A percentile compares a stretch with the other conserved stretches of the same genome.
These are phyloP conservation scores for Cornus florida DNA, from an alignment of 148 eudicot species.

Conservation along the genomic window DNA sequence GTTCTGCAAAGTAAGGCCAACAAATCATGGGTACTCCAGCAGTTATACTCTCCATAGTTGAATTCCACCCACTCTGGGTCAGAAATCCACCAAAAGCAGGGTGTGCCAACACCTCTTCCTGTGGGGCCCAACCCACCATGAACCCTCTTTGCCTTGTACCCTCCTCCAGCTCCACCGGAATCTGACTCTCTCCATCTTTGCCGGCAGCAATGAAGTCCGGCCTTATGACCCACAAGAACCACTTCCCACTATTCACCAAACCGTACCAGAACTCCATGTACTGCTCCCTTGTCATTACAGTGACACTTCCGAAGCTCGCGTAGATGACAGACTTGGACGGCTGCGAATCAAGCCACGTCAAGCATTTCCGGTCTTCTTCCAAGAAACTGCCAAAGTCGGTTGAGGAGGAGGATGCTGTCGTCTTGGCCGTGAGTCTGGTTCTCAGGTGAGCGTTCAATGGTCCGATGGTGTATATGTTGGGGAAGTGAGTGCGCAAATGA, in stretches of 20 bases:
- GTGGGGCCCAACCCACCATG: slow-evolving; percentile 44
- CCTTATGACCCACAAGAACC: slow-evolving; percentile 31
- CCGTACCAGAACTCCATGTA: slow-evolving; percentile 37
- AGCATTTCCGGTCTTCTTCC: slow-evolving; percentile 17
- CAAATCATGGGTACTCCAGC: slow-evolving; percentile 52
- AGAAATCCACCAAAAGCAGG: slow-evolving; percentile 43
- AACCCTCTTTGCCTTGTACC: slow-evolving; percentile 40
- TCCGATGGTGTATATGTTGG: slow-evolving; percentile 18
- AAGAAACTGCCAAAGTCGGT: slow-evolving; percentile 4
- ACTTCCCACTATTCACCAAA: slow-evolving; percentile 18
- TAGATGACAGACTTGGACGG: slow-evolving; percentile 18
- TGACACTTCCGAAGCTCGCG: slow-evolving; percentile 16
- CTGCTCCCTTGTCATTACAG: slow-evolving; percentile 20
- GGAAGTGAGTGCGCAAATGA: not conserved
- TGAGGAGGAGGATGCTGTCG: not conserved
- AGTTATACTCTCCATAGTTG: slow-evolving; percentile 42
- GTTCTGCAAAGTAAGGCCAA: slow-evolving; percentile 50
- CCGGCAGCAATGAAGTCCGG: slow-evolving; percentile 31
- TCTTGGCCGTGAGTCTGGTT: not conserved
- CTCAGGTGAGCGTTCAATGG: slow-evolving; percentile 17
- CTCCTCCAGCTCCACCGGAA: slow-evolving; percentile 18
- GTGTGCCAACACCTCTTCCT: slow-evolving; percentile 45
- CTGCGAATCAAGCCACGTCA: slow-evolving; percentile 23
- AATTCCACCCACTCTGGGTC: slow-evolving; percentile 60
- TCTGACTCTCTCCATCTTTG: not conserved